Base-by-base conservation (phyloP, 2,329 filamentous ascomycete genomes). In the Diaporthe batatas region DNA sequence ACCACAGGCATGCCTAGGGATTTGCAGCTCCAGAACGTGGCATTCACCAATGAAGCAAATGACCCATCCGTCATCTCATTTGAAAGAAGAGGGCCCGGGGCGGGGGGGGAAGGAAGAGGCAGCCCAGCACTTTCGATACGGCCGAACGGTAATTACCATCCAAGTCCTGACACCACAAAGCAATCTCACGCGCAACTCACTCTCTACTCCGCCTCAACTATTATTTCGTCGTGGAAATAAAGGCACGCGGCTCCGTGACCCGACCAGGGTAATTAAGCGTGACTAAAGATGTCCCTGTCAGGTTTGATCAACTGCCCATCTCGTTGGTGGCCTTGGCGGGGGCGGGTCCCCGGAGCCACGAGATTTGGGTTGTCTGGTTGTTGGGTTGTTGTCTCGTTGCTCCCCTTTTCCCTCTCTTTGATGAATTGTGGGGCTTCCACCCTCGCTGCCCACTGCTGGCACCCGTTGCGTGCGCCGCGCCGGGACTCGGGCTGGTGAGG, bases 401-500 rank as follows among this genome's bases (percentile, higher is more conserved):
- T 67, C 62, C 62, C 62, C 62, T 67, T 67, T 67, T 67, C 18
- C 16, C 54, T 42, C 25, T 59, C 23, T 70, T 70, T 70, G 68
- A 70, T 70, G 55, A 62, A 44, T 25, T 62, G 68, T 70, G 68
- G 68, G 47, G 36, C 55, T n/a, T 42, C 21, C 29, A 21, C n/a
- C 59, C 7, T 21, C 36, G 12, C 5, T 42, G 39, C 39, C 36
- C 21, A 16, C 39, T 42, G 39, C 34, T 36, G 11, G 34, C 39
- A 42, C 21, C 21, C 62, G 44, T 67, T 53, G 44, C 47, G n/a
- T 53, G 62, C 62, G 62, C 62, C 44, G 42, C 59, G n/a, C 53
- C 62, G 47, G 44, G 62, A 36, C 39, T 67, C 62, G 62, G 62
- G 12, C 44, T 36, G 42, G 42, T 32, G 11, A 49, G 59, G 49